Evolutionary conservation across 1,284 basidiomycete species (phyloP).

Genomic region (Austroboletus niveus): DNA sequence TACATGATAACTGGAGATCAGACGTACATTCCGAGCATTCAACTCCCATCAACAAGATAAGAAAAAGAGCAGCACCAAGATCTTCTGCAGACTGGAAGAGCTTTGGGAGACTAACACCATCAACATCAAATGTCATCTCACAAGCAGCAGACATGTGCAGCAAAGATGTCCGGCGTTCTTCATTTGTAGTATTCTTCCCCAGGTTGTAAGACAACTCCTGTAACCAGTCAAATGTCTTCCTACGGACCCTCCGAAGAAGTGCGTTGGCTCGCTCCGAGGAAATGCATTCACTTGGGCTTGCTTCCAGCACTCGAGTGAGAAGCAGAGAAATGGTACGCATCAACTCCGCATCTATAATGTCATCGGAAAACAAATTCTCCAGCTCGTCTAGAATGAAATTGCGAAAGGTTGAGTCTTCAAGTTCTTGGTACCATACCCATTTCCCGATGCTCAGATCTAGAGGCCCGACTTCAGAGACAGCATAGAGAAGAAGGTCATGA

Average conservation of each 20-base stretch:
- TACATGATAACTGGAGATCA: too few relatives aligned
- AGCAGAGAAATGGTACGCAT: not conserved
- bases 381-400: not conserved
- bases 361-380: not conserved
- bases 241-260: not conserved
- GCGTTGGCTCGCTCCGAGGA: not conserved
- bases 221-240: not conserved
- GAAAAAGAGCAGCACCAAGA: not conserved
- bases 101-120: not conserved
- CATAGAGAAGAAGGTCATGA: not conserved
- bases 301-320: not conserved
- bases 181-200: not conserved
- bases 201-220: not conserved
- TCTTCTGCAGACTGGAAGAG: not conserved
- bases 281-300: not conserved
- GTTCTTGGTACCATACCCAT: not conserved
- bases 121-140: not conserved
- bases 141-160: not conserved
- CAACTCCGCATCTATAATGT: not conserved
- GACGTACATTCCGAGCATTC: too few relatives aligned
- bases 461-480: not conserved
- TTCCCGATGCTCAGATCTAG: not conserved
- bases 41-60: not conserved
- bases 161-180: not conserved
- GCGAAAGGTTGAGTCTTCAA: not conserved